Conservation (phyloP, 2,329 filamentous ascomycete genomes). For the Xylariaceae sp. region DNA sequence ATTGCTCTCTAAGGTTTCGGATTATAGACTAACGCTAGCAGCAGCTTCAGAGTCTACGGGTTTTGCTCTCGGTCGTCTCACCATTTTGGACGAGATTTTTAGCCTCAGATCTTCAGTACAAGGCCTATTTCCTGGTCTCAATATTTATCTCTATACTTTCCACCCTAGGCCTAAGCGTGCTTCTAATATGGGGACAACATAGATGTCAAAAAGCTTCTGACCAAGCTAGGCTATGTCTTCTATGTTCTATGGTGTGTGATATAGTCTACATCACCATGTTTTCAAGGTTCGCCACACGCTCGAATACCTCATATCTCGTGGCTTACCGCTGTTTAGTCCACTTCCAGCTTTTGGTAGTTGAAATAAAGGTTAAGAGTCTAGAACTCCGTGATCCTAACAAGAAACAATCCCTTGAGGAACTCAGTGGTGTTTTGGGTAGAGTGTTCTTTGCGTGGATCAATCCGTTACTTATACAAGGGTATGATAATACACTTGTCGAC, state of each 20-base stretch:
- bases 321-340: background rate
- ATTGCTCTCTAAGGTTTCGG: no score
- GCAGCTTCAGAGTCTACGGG: no score
- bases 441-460: slow-evolving; percentile 45
- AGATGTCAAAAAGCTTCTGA: slow-evolving; percentile 17
- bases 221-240: slow-evolving; percentile 34
- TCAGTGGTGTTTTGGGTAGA: slow-evolving; percentile 36
- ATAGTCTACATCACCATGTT: slow-evolving; percentile 17
- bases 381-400: background rate
- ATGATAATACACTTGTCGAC: slow-evolving; percentile 33
- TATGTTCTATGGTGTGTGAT: slow-evolving; percentile 31
- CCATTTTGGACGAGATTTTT: no score
- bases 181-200: background rate
- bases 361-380: background rate
- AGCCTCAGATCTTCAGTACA: no score
- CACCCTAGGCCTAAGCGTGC: background rate
- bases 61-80: no score
- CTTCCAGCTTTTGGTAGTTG: background rate
- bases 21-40: no score
- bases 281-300: background rate
- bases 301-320: background rate
- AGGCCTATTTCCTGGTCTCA: background rate
- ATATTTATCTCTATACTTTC: background rate
- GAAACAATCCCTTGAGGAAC: slow-evolving; percentile 39
- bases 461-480: slow-evolving; percentile 40